Evolutionary conservation across 148 eudicot species (phyloP), one percentile per base, ranked within the genome.

Genomic region (Rhododendron griersonianum): DNA sequence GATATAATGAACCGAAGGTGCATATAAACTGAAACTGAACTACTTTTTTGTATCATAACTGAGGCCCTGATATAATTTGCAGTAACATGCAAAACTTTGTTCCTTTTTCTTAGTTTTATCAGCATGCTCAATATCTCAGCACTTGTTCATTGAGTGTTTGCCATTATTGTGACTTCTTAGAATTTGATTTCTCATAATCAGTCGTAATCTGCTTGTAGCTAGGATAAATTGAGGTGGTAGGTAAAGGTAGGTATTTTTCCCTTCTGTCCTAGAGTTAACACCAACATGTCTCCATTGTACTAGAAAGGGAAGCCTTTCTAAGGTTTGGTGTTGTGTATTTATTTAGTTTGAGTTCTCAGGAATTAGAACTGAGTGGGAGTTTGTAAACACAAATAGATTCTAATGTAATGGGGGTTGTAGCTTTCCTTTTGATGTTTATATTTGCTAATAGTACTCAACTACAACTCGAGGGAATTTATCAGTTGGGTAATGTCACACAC

Each of bases 1-100:
- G 83, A 59, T 65, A 39, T 83, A 71, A 84, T 79, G 79, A 85
- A 33, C 86, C 50, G 84, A 86, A 89, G 91, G 89, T 86, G 84
- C 87, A 89, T 85, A 80, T 88, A 85, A 67, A 86, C 74, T 84
- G 85, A 89, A 86, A 79, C 84, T 86, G 87, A 86, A 85, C 83
- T 82, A 33, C 76, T 33, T 71, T 41, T 71, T 83, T 91, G 91
- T 91, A 83, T 81, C 86, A 79, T 88, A 85, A 65, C 74, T 44
- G 59, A 73, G 81, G 75, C 84, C 74, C 76, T 80, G 55, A 75
- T 87, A 87, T 83, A 63, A 53, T 83, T 86, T 69, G 81, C 41
- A 74, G 45, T 63, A 57, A 61, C 78, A 81, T 86, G 81, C 85
- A 47, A 69, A 71, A 80, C 88, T 81, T 83, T 83, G 77, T 33